Evolutionary conservation across 768 basidiomycete genomes (phyloP).

Genomic region (Coprinopsis cinerea): DNA sequence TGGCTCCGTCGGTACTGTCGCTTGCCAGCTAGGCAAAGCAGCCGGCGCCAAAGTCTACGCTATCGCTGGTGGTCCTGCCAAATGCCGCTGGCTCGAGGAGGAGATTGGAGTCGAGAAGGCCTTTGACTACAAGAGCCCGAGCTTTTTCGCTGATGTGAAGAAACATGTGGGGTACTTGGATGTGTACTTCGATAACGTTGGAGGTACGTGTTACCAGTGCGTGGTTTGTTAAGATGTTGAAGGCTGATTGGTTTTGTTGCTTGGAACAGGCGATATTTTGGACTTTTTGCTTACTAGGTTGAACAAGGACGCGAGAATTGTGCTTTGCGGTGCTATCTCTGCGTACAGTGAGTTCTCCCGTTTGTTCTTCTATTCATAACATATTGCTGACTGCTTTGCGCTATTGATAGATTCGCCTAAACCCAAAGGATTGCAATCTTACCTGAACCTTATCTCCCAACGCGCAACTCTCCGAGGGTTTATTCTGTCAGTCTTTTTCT

Average conservation of each 20-base stretch:
- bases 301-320: constrained; percentile 72
- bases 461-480: constrained; percentile 83
- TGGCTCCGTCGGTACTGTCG: constrained; percentile 81
- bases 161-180: constrained; percentile 71
- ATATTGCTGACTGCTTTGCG: neutral
- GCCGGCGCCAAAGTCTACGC: constrained; percentile 79
- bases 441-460: constrained; percentile 64
- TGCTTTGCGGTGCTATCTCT: constrained; percentile 85
- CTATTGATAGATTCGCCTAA: constrained; percentile 53
- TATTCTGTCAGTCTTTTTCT: constrained; percentile 49
- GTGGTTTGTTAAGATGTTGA: neutral
- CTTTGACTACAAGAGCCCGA: constrained; percentile 80
- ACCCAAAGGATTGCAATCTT: constrained; percentile 63
- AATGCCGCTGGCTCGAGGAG: constrained; percentile 79
- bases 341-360: constrained; percentile 55
- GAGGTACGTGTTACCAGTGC: constrained; percentile 34
- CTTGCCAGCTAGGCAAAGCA: constrained; percentile 78
- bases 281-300: constrained; percentile 71
- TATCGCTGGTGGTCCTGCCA: constrained; percentile 80
- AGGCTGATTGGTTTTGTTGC: neutral
- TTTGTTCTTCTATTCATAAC: neutral
- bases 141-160: constrained; percentile 70
- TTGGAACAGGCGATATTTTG: constrained; percentile 57
- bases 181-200: constrained; percentile 82
- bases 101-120: constrained; percentile 80